Evolutionary conservation across 192 early-diverging fungal genomes (phyloP).

Genomic region (Podochytrium sp.): DNA sequence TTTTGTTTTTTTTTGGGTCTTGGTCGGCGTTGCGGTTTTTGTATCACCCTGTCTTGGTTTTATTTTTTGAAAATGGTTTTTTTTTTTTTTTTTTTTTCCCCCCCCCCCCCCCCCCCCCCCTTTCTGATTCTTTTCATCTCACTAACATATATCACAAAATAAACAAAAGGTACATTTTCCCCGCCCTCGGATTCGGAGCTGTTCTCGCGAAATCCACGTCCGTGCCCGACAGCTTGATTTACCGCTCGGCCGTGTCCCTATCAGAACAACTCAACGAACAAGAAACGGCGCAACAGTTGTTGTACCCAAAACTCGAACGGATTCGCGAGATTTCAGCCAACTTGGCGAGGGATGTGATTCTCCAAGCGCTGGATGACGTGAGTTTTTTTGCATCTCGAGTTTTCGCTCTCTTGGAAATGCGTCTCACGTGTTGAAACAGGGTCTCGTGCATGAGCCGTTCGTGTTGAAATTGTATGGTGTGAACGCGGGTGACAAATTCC

Average conservation of each 20-base stretch:
- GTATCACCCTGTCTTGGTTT: no score
- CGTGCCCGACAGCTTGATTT: constrained; percentile 85
- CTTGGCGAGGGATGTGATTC: constrained; percentile 80
- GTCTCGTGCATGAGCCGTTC: constrained; percentile 29
- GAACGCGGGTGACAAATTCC: background rate
- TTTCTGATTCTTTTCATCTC: no score
- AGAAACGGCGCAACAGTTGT: constrained; percentile 69
- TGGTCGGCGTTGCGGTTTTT: no score
- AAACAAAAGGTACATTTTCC: constrained; percentile 80
- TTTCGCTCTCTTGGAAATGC: background rate
- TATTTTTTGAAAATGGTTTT: background rate
- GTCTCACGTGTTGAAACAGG: background rate
- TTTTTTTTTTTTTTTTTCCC: constrained; percentile 55
- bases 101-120: no score
- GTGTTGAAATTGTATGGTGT: constrained; percentile 26
- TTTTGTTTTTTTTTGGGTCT: no score
- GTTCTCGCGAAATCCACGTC: constrained; percentile 68
- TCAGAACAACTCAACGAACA: constrained; percentile 72
- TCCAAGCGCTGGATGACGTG: constrained; percentile 47
- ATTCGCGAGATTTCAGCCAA: constrained; percentile 84
- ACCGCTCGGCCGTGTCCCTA: constrained; percentile 77
- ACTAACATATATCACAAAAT: constrained; percentile 81
- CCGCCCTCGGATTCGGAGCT: constrained; percentile 89
- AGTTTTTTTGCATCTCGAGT: no score
- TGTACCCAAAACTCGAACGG: constrained; percentile 85